Evolutionary conservation across 768 basidiomycete species (phyloP).

Genomic region (Neoboletus subvelutipes): DNA sequence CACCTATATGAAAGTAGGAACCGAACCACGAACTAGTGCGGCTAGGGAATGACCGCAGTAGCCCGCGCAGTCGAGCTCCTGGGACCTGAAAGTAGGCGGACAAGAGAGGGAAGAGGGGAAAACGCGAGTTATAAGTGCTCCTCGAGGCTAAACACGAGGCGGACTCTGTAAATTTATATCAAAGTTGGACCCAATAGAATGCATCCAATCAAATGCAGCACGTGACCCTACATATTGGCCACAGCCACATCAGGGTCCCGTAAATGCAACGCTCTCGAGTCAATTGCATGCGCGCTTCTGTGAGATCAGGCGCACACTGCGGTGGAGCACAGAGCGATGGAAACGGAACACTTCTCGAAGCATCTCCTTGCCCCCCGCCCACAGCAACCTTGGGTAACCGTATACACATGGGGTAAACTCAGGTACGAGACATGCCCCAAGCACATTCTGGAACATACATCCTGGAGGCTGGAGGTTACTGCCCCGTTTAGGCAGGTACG

Average conservation of each 20-base stretch:
- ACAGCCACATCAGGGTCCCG: background rate
- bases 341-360: background rate
- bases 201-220: slow-evolving; percentile 22
- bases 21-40: slow-evolving; percentile 16
- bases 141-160: slow-evolving; percentile 33
- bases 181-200: slow-evolving; percentile 13
- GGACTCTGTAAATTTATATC: slow-evolving; percentile 9
- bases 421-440: background rate
- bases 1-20: slow-evolving; percentile 14
- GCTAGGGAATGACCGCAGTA: slow-evolving; percentile 24
- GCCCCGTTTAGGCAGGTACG: background rate
- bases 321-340: background rate
- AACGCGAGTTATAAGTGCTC: slow-evolving; percentile 18
- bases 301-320: background rate
- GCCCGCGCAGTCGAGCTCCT: slow-evolving; percentile 26
- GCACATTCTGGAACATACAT: background rate
- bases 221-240: slow-evolving; percentile 15
- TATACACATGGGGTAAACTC: background rate
- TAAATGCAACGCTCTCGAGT: background rate
- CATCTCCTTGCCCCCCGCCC: background rate
- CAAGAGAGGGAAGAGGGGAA: background rate
- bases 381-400: slow-evolving; percentile 4
- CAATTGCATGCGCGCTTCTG: background rate
- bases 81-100: slow-evolving; percentile 19
- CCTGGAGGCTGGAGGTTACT: background rate